Evolutionary conservation across 306 rosid species (phyloP).

Genomic region (Mimosa pudica): DNA sequence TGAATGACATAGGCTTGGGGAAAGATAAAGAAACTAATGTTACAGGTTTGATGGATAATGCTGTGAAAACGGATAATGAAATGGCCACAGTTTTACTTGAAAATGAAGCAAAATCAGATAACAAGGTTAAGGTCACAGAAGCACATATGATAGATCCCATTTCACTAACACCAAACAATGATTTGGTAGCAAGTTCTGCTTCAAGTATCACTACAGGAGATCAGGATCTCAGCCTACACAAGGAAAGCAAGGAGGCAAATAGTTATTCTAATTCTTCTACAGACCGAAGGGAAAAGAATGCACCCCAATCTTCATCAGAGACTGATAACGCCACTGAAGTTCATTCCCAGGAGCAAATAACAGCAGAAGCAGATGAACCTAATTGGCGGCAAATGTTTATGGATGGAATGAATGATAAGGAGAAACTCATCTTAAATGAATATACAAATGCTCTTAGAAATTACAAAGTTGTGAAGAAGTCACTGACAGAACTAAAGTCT

Average conservation of each 20-base stretch:
- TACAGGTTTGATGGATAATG: slow-evolving; percentile 25
- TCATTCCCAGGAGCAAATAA: slow-evolving; percentile 33
- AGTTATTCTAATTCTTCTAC: slow-evolving; percentile 28
- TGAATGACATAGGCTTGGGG: slow-evolving; percentile 20
- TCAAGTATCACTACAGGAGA: slow-evolving; percentile 31
- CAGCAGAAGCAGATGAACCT: slow-evolving; percentile 62
- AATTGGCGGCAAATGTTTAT: slow-evolving; percentile 73
- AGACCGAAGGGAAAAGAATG: slow-evolving; percentile 37
- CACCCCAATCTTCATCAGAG: slow-evolving; percentile 29
- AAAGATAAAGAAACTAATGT: slow-evolving; percentile 27
- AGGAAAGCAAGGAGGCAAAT: slow-evolving; percentile 23
- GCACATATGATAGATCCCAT: too few relatives aligned
- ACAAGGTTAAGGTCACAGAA: too few relatives aligned
- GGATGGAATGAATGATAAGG: slow-evolving; percentile 72
- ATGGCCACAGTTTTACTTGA: neutral
- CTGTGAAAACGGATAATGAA: neutral
- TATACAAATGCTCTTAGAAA: slow-evolving; percentile 81
- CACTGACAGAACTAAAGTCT: slow-evolving; percentile 63
- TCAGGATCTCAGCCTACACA: slow-evolving; percentile 36
- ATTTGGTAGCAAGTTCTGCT: slow-evolving; percentile 31
- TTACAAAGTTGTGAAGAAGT: slow-evolving; percentile 81
- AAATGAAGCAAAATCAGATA: neutral
- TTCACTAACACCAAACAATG: neutral
- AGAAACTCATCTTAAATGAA: slow-evolving; percentile 64
- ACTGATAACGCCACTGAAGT: neutral